Conservation (phyloP, 139 green algal genomes). For the Pseudopediastrum boryanum region DNA sequence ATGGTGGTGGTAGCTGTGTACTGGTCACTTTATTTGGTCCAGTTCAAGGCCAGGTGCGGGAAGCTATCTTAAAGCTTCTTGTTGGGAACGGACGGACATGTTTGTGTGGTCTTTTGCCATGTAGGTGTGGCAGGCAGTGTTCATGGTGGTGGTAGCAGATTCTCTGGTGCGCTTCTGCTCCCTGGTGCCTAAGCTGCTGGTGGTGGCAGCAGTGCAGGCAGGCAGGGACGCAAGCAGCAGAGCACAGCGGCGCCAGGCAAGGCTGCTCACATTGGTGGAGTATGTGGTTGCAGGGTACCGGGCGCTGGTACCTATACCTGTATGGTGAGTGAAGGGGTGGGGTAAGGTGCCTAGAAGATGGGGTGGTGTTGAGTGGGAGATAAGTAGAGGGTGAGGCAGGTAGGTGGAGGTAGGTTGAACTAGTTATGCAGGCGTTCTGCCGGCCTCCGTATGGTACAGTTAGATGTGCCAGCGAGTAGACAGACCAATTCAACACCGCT, state of each 20-base stretch:
- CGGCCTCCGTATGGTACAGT: too few species aligned
- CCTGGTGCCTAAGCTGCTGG: slow-evolving; percentile 56
- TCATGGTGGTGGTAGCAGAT: slow-evolving; percentile 54
- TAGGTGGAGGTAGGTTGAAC: too few species aligned
- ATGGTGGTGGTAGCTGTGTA: too few species aligned
- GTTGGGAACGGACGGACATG: too few species aligned
- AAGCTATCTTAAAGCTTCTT: too few species aligned
- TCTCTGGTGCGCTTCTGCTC: slow-evolving; percentile 46
- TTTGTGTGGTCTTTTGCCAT: too few species aligned
- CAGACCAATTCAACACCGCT: slow-evolving; percentile 47
- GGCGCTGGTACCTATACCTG: slow-evolving; percentile 52
- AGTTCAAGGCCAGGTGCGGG: too few species aligned
- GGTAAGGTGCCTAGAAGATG: slow-evolving; percentile 35
- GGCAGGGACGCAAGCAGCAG: background rate
- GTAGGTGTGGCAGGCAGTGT: slow-evolving; percentile 51
- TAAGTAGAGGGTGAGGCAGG: too few species aligned
- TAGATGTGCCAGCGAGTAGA: too few species aligned
- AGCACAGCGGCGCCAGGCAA: slow-evolving; percentile 29
- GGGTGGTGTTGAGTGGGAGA: background rate
- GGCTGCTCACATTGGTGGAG: slow-evolving; percentile 60
- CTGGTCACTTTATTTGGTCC: too few species aligned
- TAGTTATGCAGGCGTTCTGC: too few species aligned
- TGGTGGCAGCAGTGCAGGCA: slow-evolving; percentile 32
- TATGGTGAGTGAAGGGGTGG: slow-evolving; percentile 52
- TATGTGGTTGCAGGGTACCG: slow-evolving; percentile 55